Evolutionary conservation across 768 basidiomycete genomes (phyloP).

Genomic region (Austroboletus eburneus): DNA sequence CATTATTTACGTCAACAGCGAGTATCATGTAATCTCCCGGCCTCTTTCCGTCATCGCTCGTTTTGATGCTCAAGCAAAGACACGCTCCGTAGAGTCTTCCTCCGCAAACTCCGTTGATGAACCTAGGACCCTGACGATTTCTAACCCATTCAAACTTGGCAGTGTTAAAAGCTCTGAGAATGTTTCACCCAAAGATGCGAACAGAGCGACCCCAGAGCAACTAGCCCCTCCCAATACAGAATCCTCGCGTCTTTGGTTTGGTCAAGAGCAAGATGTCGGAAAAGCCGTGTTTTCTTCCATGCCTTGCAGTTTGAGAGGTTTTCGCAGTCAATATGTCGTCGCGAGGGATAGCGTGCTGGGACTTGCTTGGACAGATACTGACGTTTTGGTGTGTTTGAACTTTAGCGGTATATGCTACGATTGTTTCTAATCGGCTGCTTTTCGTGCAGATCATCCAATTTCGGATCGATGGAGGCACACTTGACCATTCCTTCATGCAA

Average conservation of each 20-base stretch:
- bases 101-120: constrained; percentile 22
- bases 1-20: constrained; percentile 37
- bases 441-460: constrained; percentile 19
- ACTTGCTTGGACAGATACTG: constrained; percentile 45
- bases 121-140: constrained; percentile 39
- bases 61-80: constrained; percentile 11
- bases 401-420: not conserved
- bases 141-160: constrained; percentile 62
- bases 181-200: constrained; percentile 23
- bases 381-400: constrained; percentile 27
- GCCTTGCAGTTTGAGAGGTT: constrained; percentile 10
- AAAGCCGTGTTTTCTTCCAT: constrained; percentile 14
- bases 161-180: constrained; percentile 50
- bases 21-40: constrained; percentile 44
- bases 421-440: not conserved
- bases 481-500: constrained; percentile 4
- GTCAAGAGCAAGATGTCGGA: constrained; percentile 19
- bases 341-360: constrained; percentile 33
- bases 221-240: constrained; percentile 22
- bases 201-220: constrained; percentile 25
- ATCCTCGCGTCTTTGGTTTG: constrained; percentile 23
- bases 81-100: constrained; percentile 16
- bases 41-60: constrained; percentile 33
- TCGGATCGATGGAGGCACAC: constrained; percentile 1
- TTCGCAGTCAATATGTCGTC: constrained; percentile 19